Percentiles rank a stretch among this genome's conserved stretches.
These are phyloP conservation scores for Anthracocystis setariae DNA, from an alignment of 1,284 basidiomycete species.

Conservation along the genomic window DNA sequence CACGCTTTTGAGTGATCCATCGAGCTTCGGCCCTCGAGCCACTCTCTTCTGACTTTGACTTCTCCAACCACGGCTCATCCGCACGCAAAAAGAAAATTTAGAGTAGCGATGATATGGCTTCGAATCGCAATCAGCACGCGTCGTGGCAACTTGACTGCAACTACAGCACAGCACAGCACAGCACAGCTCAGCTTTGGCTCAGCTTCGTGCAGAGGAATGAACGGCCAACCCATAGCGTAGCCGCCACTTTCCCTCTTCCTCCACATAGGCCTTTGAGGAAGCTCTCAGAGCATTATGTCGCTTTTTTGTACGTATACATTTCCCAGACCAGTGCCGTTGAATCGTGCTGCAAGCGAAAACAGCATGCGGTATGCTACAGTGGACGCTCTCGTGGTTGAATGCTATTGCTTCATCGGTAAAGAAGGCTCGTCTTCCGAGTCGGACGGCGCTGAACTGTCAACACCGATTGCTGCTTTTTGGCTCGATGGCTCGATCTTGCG, in stretches of 20 bases:
- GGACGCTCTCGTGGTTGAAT: background rate
- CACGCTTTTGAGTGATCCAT: too few species aligned
- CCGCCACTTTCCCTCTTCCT: too few species aligned
- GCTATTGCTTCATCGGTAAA: constrained; percentile 12
- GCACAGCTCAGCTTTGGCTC: background rate
- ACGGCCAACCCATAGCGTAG: background rate
- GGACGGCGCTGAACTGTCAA: background rate
- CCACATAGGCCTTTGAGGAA: too few species aligned
- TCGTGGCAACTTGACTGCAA: background rate
- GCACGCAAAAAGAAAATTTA: too few species aligned
- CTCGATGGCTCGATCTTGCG: constrained; percentile 10
- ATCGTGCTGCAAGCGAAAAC: background rate
- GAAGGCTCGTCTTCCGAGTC: constrained; percentile 28
- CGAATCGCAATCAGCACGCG: background rate
- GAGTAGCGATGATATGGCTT: too few species aligned
- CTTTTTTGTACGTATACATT: too few species aligned
- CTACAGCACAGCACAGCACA: background rate
- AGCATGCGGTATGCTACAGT: constrained; percentile 1
- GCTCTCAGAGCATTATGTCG: too few species aligned
- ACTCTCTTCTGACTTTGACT: too few species aligned
- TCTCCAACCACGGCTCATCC: too few species aligned
- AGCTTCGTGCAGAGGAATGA: too few species aligned
- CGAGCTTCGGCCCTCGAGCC: too few species aligned
- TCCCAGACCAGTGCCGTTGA: background rate
- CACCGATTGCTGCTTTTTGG: background rate